These are phyloP conservation scores for Diaporthe nobilis DNA, from an alignment of 2,329 filamentous ascomycete genomes.

Conservation along the genomic window DNA sequence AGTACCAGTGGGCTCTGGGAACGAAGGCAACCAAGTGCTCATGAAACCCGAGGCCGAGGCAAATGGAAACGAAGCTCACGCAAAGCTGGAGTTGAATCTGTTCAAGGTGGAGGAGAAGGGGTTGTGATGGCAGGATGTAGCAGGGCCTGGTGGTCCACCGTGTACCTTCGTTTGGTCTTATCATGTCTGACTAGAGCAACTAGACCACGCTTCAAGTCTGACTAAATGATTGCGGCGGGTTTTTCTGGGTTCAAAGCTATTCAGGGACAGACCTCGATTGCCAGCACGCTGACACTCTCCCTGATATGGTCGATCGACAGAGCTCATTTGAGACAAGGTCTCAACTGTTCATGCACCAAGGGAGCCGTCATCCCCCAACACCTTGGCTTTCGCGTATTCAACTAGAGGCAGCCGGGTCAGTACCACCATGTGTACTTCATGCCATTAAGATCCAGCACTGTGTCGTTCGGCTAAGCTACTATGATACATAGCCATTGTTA, in stretches of 20 bases:
- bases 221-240: too few species aligned
- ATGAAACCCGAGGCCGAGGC: constrained; percentile 5
- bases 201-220: too few species aligned
- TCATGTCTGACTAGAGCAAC: background rate
- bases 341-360: background rate
- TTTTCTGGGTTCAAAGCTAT: too few species aligned
- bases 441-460: background rate
- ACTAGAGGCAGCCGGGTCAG: background rate
- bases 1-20: constrained; percentile 4
- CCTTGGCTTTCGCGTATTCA: background rate
- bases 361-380: background rate
- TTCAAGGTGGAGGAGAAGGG: background rate
- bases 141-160: background rate
- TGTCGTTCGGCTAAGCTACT: background rate
- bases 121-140: background rate
- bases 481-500: background rate
- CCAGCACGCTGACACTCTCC: too few species aligned
- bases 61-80: constrained; percentile 7
- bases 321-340: background rate
- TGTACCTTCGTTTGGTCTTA: too few species aligned
- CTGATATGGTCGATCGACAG: too few species aligned
- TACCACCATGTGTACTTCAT: too few species aligned
- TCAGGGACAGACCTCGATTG: too few species aligned
- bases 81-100: background rate
- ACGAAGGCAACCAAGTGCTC: constrained; percentile 1